phyloP scores from a whole-genome alignment of 805 yeast genomes.

The Suhomyces canberraensis region DNA sequence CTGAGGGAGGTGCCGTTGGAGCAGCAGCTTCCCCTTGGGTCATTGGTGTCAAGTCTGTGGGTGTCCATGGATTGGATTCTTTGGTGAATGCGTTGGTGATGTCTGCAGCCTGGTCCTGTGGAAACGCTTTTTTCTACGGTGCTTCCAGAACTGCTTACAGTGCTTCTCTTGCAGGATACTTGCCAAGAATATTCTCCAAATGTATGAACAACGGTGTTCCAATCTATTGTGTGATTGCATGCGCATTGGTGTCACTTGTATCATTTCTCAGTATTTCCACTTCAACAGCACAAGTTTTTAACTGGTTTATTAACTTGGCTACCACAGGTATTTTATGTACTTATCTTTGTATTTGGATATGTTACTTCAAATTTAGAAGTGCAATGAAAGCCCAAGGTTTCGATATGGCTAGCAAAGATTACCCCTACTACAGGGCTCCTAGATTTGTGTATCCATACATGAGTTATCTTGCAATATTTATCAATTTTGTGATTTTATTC shows the following conservation, averaged over 20 bases:
- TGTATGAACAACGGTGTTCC: slow-evolving; percentile 74
- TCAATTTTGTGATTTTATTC: slow-evolving; percentile 24
- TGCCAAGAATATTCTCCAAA: slow-evolving; percentile 61
- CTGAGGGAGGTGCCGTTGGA: slow-evolving; percentile 30
- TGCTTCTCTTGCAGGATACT: slow-evolving; percentile 82
- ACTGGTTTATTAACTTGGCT: slow-evolving; percentile 70
- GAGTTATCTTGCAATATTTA: slow-evolving; percentile 39
- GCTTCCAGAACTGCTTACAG: slow-evolving; percentile 43
- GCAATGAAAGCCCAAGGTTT: slow-evolving; percentile 36
- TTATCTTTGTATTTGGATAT: slow-evolving; percentile 56
- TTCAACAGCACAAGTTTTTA: slow-evolving; percentile 59
- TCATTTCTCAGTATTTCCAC: slow-evolving; percentile 43
- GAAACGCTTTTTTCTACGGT: slow-evolving; percentile 34
- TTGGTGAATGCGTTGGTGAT: slow-evolving; percentile 33
- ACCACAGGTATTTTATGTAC: slow-evolving; percentile 66
- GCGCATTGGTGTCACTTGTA: slow-evolving; percentile 33
- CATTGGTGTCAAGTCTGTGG: slow-evolving; percentile 32
- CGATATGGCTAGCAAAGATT: slow-evolving; percentile 23
- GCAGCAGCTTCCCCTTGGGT: slow-evolving; percentile 39
- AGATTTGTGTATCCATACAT: slow-evolving; percentile 61
- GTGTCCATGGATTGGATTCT: slow-evolving; percentile 32
- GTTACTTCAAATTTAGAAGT: slow-evolving; percentile 42
- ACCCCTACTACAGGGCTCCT: slow-evolving; percentile 38
- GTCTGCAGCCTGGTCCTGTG: slow-evolving; percentile 37
- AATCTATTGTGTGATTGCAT: slow-evolving; percentile 49